Conservation (phyloP, 176 grass and related monocot species). For the Aegilops sharonensis region DNA sequence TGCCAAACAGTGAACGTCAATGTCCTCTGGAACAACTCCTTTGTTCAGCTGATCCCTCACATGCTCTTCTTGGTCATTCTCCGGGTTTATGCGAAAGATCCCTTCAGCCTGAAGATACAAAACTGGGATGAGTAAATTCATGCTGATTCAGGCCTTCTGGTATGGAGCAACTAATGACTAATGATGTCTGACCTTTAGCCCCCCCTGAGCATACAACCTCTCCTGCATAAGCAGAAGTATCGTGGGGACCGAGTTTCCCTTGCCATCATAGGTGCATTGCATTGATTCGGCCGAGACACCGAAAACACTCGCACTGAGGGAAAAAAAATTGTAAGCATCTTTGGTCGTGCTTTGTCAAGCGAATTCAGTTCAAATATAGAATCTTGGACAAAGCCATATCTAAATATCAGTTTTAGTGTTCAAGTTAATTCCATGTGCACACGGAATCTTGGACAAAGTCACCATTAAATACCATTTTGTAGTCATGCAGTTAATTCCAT, state of each 20-base stretch:
- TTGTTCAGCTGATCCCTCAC: conserved; percentile 79
- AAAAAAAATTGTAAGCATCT: background rate
- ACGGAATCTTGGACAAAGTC: background rate
- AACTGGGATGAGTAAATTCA: background rate
- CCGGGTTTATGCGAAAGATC: conserved; percentile 88
- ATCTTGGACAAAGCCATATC: background rate
- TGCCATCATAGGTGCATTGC: conserved; percentile 79
- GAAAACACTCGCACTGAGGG: conserved; percentile 68
- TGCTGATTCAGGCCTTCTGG: background rate
- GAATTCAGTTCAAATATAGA: background rate
- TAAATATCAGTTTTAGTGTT: background rate
- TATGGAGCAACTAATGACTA: background rate
- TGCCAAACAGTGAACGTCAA: conserved; percentile 89
- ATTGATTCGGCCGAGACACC: conserved; percentile 93
- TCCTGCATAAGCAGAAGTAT: conserved; percentile 90
- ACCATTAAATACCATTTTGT: background rate
- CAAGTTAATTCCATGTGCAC: background rate
- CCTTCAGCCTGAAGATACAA: conserved; percentile 69
- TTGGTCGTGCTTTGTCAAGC: background rate
- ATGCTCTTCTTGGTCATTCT: conserved; percentile 91
- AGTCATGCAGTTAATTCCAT: conserved; percentile 7
- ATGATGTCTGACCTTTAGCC: conserved; percentile 58
- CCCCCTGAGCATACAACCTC: conserved; percentile 74
- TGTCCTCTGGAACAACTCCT: conserved; percentile 76
- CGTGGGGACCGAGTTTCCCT: conserved; percentile 86